Conservation (phyloP, 768 basidiomycete species). For the Mycena haematopus region DNA sequence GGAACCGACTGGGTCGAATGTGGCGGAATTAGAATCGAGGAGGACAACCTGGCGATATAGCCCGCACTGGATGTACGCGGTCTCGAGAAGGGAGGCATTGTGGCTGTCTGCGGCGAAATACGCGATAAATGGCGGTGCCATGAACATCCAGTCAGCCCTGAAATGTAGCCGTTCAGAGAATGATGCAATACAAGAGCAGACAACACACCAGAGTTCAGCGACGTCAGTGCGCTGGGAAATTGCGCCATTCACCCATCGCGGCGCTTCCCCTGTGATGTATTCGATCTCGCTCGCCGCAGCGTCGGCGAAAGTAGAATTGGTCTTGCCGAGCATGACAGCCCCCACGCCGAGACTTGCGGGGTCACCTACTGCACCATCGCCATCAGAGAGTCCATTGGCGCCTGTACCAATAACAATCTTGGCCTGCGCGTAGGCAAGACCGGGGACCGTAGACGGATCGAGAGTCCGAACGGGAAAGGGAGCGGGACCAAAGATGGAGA, state of each 20-base stretch:
- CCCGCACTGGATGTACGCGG: conserved; percentile 45
- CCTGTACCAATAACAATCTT: conserved; percentile 34
- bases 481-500: conserved; percentile 36
- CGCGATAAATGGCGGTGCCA: conserved; percentile 58
- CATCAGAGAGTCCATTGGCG: conserved; percentile 39
- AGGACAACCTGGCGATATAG: conserved; percentile 46
- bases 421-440: conserved; percentile 30
- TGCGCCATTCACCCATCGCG: conserved; percentile 49
- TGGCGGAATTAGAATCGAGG: conserved; percentile 35
- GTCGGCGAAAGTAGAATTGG: conserved; percentile 40
- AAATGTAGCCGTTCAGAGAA: no score
- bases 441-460: conserved; percentile 21
- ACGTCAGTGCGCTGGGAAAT: conserved; percentile 60
- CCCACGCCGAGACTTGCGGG: conserved; percentile 59
- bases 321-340: conserved; percentile 49
- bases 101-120: conserved; percentile 49
- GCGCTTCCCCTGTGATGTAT: conserved; percentile 50
- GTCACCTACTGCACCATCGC: conserved; percentile 59
- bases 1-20: conserved; percentile 7
- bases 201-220: conserved; percentile 56
- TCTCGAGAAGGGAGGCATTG: conserved; percentile 43
- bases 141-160: conserved; percentile 59
- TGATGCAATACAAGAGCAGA: no score
- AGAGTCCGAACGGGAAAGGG: conserved; percentile 36
- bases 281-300: conserved; percentile 49